These are phyloP conservation scores for Alternaria arborescens DNA, from an alignment of 2,329 filamentous ascomycete genomes.

Conservation along the genomic window DNA sequence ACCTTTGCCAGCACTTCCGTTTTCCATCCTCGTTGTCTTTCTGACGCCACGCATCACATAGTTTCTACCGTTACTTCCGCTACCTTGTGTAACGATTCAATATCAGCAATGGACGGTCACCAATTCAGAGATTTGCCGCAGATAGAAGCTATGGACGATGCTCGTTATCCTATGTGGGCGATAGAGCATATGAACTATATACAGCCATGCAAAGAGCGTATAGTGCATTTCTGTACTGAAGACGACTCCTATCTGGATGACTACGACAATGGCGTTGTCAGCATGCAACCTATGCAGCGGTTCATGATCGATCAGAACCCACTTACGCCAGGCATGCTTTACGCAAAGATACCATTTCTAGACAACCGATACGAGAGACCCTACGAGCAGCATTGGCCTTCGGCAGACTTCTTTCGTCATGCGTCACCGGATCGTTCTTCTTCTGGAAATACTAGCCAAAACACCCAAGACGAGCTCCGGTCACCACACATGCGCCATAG, in stretches of 20 bases:
- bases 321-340: conserved; percentile 36
- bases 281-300: conserved; percentile 45
- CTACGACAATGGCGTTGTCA: conserved; percentile 31
- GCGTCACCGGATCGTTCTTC: conserved; percentile 48
- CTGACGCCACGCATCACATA: not conserved
- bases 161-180: conserved; percentile 22
- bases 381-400: conserved; percentile 35
- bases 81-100: not conserved
- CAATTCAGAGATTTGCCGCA: conserved; percentile 45
- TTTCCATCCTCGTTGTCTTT: not conserved
- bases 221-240: conserved; percentile 17
- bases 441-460: conserved; percentile 44
- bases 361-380: conserved; percentile 25
- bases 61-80: not conserved
- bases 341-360: conserved; percentile 34
- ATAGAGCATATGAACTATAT: conserved; percentile 21
- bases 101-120: conserved; percentile 23
- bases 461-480: conserved; percentile 40
- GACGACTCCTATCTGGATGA: conserved; percentile 30
- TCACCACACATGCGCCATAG: conserved; percentile 34
- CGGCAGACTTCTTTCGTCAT: conserved; percentile 32
- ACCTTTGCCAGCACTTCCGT: conserved; percentile 3
- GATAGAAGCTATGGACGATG: conserved; percentile 38
- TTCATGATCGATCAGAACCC: conserved; percentile 44
- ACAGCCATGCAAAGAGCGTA: conserved; percentile 25